Percentiles rank a stretch among this genome's conserved stretches.
phyloP scores from a whole-genome alignment of 768 basidiomycete genomes.

The Hirschioporus abietinus region DNA sequence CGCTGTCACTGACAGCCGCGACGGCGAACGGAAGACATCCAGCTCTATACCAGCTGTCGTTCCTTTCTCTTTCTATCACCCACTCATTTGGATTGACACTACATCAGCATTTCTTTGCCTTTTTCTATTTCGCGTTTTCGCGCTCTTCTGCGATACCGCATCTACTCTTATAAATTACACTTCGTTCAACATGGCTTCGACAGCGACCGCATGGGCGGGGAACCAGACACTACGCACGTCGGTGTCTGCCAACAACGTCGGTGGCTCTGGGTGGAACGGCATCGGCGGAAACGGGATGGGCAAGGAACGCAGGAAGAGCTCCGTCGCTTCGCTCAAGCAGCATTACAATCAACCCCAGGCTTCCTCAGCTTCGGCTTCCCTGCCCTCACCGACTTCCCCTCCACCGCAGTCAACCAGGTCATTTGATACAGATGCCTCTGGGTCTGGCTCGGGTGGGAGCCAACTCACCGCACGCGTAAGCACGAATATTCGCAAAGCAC shows the following conservation, averaged over 20 bases:
- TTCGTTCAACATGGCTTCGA: not conserved
- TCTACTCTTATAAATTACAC: not conserved
- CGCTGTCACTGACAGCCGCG: not conserved
- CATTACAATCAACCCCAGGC: not conserved
- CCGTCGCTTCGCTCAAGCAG: not conserved
- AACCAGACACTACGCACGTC: not conserved
- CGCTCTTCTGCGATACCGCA: not conserved
- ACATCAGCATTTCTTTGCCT: not conserved
- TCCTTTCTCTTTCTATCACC: not conserved
- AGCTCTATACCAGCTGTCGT: not conserved
- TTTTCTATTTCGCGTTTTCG: not conserved
- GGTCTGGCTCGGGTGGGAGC: not conserved
- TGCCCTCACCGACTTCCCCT: not conserved
- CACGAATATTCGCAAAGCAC: not conserved
- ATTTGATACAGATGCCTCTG: not conserved
- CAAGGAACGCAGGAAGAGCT: not conserved
- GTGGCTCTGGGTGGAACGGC: constrained; percentile 1
- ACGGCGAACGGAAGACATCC: not conserved
- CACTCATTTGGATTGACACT: not conserved
- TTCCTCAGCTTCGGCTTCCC: not conserved
- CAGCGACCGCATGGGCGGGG: not conserved
- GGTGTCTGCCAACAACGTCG: not conserved
- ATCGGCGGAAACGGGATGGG: not conserved
- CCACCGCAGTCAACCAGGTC: not conserved
- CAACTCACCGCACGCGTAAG: not conserved